A percentile compares a stretch with the other conserved stretches of the same genome.
Conservation (phyloP, 352 stramenopile genomes). For the Pythium angustatum region DNA sequence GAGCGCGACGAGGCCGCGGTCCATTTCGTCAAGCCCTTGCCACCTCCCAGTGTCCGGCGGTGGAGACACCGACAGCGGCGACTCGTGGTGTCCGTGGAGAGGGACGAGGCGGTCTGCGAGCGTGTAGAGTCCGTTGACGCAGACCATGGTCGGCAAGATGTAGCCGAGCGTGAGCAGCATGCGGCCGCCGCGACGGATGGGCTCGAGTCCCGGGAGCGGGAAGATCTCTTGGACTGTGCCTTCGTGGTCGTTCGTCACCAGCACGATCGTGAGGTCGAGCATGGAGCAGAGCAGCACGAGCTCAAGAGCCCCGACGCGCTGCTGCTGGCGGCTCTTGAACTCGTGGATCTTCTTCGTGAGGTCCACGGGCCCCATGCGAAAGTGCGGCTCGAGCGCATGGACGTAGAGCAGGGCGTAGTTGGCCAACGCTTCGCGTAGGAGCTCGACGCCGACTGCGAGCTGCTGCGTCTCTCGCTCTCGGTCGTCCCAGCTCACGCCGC, state of each 20-base stretch:
- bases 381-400: constrained; percentile 49
- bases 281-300: constrained; percentile 75
- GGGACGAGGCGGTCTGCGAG: constrained; percentile 45
- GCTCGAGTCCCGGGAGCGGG: constrained; percentile 45
- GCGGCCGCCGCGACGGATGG: constrained; percentile 54
- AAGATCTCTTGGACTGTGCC: constrained; percentile 63
- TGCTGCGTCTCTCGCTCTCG: constrained; percentile 31
- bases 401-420: constrained; percentile 77
- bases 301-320: constrained; percentile 63
- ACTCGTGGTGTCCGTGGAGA: too few species aligned
- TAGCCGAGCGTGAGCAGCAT: constrained; percentile 70
- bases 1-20: constrained; percentile 60
- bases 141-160: constrained; percentile 66
- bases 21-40: constrained; percentile 76
- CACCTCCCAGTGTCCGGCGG: constrained; percentile 51
- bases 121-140: constrained; percentile 71
- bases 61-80: constrained; percentile 18
- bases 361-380: constrained; percentile 58
- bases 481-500: neutral
- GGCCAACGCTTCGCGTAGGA: constrained; percentile 61
- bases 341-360: constrained; percentile 80
- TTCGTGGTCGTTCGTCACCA: constrained; percentile 84
- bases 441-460: constrained; percentile 41
- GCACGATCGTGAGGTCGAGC: constrained; percentile 67
- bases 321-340: constrained; percentile 61